Evolutionary conservation across 176 grass and related monocot species (phyloP).

Genomic region (Eragrostis curvula): DNA sequence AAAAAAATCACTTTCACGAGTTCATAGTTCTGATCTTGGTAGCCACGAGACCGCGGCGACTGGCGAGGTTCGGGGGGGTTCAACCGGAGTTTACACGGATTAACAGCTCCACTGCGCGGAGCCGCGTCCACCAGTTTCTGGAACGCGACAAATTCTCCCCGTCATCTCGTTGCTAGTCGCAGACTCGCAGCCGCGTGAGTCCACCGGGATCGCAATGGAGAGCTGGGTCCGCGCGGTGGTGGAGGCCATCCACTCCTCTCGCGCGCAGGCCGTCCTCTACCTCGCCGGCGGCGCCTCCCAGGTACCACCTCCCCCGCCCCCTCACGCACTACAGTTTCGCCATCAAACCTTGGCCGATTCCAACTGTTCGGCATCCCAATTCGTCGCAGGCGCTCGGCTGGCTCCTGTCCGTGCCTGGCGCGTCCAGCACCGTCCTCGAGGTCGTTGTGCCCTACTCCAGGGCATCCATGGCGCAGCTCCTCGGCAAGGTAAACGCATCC

Average conservation of each 20-base stretch:
- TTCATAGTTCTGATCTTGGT: no score
- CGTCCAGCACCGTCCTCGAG: constrained; percentile 84
- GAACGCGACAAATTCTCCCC: not conserved
- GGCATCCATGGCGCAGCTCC: constrained; percentile 78
- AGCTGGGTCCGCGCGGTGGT: constrained; percentile 68
- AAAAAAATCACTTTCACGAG: no score
- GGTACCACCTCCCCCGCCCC: constrained; percentile 29
- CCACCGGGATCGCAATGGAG: constrained; percentile 48
- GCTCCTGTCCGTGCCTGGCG: constrained; percentile 82
- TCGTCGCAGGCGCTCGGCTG: constrained; percentile 77
- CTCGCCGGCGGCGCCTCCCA: constrained; percentile 95
- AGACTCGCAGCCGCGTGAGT: not conserved
- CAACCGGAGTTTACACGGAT: no score
- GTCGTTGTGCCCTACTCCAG: constrained; percentile 89
- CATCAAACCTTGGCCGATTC: not conserved
- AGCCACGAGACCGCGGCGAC: no score
- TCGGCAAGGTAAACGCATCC: constrained; percentile 65
- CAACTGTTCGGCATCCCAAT: not conserved
- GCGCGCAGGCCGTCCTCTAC: constrained; percentile 75
- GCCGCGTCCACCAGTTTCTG: no score
- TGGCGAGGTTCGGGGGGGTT: no score
- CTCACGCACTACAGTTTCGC: not conserved
- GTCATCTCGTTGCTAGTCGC: not conserved
- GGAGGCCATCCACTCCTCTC: constrained; percentile 79
- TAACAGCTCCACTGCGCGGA: no score